phyloP scores from a whole-genome alignment of 148 eudicot species.

The Rhododendron ovatum region DNA sequence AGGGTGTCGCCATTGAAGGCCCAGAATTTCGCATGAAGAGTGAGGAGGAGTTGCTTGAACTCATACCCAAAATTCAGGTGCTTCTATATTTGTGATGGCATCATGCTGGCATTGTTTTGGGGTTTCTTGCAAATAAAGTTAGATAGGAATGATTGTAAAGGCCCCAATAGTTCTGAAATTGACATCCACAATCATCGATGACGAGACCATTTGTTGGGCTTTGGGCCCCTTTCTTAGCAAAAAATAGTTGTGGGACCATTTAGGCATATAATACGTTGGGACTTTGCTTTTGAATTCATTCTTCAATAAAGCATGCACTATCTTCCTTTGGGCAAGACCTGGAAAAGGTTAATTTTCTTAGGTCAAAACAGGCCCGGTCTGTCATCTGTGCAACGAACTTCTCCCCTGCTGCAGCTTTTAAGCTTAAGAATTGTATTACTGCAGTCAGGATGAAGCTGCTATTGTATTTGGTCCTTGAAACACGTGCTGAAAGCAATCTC shows the following conservation, averaged over 20 bases:
- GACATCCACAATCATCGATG: background rate
- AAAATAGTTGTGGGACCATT: background rate
- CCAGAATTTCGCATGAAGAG: conserved; percentile 56
- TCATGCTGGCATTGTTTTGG: background rate
- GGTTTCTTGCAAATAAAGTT: conserved; percentile 5
- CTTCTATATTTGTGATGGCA: conserved; percentile 1
- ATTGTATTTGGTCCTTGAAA: conserved; percentile 1
- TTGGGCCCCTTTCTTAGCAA: background rate
- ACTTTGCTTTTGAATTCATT: background rate
- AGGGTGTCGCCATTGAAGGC: conserved; percentile 83
- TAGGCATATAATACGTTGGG: background rate
- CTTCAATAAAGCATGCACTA: background rate
- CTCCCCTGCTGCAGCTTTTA: background rate
- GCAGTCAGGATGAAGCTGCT: background rate
- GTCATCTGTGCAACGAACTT: background rate
- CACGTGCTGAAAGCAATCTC: background rate
- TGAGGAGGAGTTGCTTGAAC: conserved; percentile 49
- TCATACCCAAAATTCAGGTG: conserved; percentile 78
- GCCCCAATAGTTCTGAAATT: background rate
- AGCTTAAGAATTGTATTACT: background rate
- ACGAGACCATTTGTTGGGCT: background rate
- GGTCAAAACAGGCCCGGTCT: background rate
- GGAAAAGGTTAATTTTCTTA: background rate
- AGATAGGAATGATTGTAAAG: background rate
- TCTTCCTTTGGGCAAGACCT: background rate